Percentiles rank a stretch among this genome's conserved stretches.
These are phyloP conservation scores for Mortierella claussenii DNA, from an alignment of 192 early-diverging fungal genomes.

Conservation along the genomic window DNA sequence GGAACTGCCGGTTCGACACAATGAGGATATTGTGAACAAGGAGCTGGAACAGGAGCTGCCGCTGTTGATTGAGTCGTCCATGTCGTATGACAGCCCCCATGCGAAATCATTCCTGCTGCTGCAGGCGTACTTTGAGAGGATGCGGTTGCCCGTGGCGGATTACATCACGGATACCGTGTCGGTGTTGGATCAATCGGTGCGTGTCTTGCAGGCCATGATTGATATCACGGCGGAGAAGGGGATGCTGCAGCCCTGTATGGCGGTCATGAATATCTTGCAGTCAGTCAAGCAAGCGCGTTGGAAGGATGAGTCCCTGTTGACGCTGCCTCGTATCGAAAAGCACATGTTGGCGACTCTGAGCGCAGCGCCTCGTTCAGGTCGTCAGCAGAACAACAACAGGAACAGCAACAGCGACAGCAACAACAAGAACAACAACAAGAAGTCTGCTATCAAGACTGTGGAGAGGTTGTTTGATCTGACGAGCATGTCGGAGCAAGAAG, in stretches of 20 bases:
- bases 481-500: constrained; percentile 41
- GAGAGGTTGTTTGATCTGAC: constrained; percentile 54
- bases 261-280: constrained; percentile 87
- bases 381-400: too few species aligned
- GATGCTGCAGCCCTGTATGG: constrained; percentile 68
- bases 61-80: constrained; percentile 65
- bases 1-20: constrained; percentile 93
- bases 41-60: constrained; percentile 82
- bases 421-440: background rate
- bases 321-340: constrained; percentile 68
- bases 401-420: background rate
- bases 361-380: constrained; percentile 27
- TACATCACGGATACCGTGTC: constrained; percentile 91
- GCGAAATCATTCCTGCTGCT: constrained; percentile 91
- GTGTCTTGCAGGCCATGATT: constrained; percentile 95
- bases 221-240: constrained; percentile 84
- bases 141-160: constrained; percentile 86
- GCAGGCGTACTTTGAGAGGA: constrained; percentile 88
- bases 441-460: constrained; percentile 8
- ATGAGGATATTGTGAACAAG: constrained; percentile 92
- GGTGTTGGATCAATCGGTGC: constrained; percentile 92
- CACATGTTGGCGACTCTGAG: constrained; percentile 31
- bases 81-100: constrained; percentile 85
- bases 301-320: constrained; percentile 81
- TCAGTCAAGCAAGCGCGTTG: constrained; percentile 93